phyloP scores from a whole-genome alignment of 352 stramenopile genomes.

The Globisporangium barbulae region DNA sequence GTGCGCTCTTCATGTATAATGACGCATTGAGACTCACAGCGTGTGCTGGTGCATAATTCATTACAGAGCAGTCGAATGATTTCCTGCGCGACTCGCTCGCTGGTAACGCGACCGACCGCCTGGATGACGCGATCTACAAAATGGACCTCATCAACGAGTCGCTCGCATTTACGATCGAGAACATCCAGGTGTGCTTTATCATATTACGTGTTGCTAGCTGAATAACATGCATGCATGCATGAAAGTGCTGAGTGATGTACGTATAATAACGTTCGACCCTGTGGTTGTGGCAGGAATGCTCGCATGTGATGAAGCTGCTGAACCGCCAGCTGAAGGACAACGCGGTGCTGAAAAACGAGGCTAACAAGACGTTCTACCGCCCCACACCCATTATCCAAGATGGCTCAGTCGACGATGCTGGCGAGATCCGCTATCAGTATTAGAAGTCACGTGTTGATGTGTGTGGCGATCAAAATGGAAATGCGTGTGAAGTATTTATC shows the following conservation, averaged over 20 bases:
- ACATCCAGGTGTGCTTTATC: constrained; percentile 41
- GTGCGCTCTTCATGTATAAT: not conserved
- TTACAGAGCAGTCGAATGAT: constrained; percentile 44
- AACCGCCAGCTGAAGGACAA: constrained; percentile 65
- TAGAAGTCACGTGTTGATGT: not conserved
- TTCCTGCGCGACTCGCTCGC: constrained; percentile 31
- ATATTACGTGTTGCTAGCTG: not conserved
- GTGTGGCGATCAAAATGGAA: not conserved
- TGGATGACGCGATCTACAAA: constrained; percentile 59
- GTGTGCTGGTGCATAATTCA: not conserved
- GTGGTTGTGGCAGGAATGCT: constrained; percentile 35
- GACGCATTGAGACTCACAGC: not conserved
- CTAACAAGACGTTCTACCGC: constrained; percentile 29
- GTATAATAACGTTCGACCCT: not conserved
- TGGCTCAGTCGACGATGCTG: not conserved
- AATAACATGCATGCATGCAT: not conserved
- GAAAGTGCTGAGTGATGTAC: not conserved
- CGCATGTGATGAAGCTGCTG: constrained; percentile 68
- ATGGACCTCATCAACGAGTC: constrained; percentile 82
- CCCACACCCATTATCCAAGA: constrained; percentile 19
- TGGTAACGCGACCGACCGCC: constrained; percentile 27
- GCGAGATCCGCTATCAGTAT: constrained; percentile 13
- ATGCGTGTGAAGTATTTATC: too few species aligned
- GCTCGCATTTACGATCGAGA: constrained; percentile 76
- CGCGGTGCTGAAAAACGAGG: constrained; percentile 33